Evolutionary conservation across 352 stramenopile genomes (phyloP).

Genomic region (Phytophthora foliorum): DNA sequence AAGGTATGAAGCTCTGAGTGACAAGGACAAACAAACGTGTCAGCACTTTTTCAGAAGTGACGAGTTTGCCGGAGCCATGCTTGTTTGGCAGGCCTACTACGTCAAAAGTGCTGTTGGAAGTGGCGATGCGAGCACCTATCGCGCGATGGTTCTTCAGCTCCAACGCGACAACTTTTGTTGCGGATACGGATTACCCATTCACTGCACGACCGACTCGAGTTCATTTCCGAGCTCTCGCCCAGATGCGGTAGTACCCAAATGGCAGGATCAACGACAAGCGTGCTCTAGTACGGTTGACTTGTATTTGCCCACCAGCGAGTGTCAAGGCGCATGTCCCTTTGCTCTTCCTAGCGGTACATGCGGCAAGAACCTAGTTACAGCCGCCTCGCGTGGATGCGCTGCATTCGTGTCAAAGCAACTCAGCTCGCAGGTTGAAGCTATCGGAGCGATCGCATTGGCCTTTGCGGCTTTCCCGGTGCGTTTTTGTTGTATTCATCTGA

Average conservation of each 20-base stretch:
- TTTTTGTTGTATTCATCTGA: conserved; percentile 13
- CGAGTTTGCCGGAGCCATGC: conserved; percentile 64
- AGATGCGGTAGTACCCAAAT: conserved; percentile 35
- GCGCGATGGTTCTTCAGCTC: conserved; percentile 65
- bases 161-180: conserved; percentile 80
- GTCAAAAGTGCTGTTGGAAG: conserved; percentile 46
- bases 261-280: conserved; percentile 37
- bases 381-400: conserved; percentile 59
- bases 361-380: conserved; percentile 62
- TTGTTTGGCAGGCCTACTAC: conserved; percentile 86
- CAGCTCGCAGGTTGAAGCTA: conserved; percentile 54
- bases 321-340: conserved; percentile 59
- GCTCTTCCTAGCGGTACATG: conserved; percentile 73
- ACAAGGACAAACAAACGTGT: conserved; percentile 46
- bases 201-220: conserved; percentile 56
- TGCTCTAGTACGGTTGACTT: conserved; percentile 36
- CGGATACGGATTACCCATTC: conserved; percentile 62
- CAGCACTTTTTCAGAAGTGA: conserved; percentile 66
- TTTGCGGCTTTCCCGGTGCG: conserved; percentile 63
- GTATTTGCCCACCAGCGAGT: conserved; percentile 68
- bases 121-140: conserved; percentile 37
- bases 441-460: conserved; percentile 45
- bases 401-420: conserved; percentile 57
- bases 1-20: conserved; percentile 51
- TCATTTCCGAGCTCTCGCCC: conserved; percentile 62